phyloP scores from a whole-genome alignment of 139 green algal genomes.

The Asterochloris sp. region DNA sequence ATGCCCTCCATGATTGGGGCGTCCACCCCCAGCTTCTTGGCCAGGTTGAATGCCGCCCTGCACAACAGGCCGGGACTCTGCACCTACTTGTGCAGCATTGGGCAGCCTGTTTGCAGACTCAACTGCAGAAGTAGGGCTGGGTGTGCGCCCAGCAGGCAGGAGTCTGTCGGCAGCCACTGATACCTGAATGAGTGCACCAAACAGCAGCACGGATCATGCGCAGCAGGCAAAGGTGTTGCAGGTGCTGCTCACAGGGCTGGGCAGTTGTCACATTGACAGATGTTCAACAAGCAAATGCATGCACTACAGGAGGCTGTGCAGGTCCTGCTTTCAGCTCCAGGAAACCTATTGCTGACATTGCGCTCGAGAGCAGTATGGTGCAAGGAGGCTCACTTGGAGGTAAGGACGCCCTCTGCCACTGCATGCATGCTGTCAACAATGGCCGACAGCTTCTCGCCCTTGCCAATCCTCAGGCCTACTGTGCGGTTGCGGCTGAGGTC shows the following conservation, averaged over 20 bases:
- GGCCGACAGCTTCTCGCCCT: slow-evolving; percentile 53
- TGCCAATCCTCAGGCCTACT: slow-evolving; percentile 53
- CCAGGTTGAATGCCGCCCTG: slow-evolving; percentile 50
- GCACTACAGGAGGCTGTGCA: neutral
- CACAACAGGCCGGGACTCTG: neutral
- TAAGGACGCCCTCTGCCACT: slow-evolving; percentile 83
- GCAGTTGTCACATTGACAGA: too few relatives aligned
- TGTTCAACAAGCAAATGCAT: neutral
- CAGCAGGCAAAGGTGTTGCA: too few relatives aligned
- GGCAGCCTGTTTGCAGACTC: too few relatives aligned
- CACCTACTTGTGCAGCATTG: neutral
- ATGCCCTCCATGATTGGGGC: slow-evolving; percentile 81
- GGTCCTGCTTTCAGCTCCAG: neutral
- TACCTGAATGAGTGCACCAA: too few relatives aligned
- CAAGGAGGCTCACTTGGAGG: slow-evolving; percentile 28
- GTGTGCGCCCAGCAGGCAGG: too few relatives aligned
- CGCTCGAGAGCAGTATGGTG: neutral
- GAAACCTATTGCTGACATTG: too few relatives aligned
- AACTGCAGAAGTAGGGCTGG: too few relatives aligned
- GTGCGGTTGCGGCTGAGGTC: slow-evolving; percentile 59
- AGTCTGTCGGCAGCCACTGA: too few relatives aligned
- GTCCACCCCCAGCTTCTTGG: slow-evolving; percentile 57
- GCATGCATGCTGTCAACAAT: slow-evolving; percentile 56
- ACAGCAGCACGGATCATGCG: too few relatives aligned
- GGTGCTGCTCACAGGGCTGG: too few relatives aligned